Evolutionary conservation across 2,329 filamentous ascomycete species (phyloP), one percentile per base, ranked within the genome.

Genomic region (Phialophora verrucosa): DNA sequence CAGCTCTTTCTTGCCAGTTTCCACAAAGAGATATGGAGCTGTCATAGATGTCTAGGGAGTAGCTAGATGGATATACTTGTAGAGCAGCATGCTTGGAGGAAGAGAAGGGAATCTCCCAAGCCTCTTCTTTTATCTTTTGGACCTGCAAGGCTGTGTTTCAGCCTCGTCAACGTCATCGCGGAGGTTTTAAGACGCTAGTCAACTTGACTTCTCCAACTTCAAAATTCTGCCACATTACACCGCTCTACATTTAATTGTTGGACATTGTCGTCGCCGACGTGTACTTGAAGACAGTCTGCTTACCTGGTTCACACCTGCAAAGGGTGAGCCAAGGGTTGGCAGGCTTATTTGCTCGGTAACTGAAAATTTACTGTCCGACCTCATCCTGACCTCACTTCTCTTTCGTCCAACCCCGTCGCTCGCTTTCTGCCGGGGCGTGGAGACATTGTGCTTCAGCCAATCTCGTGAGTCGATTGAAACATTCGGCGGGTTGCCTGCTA

Each of bases 401-500:
- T 51, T 31, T 29, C 32, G 4, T 11, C 25, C 53, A 50, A 58
- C 38, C 54, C 31, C 44, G 50, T 59, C 58, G 58, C 27, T 29
- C 31, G 54, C 12, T 44, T 49, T 35, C 55, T 38, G 25, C 49
- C 35, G 56, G 29, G 42, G 50, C 27, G 51, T 42, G 59, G 35
- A 54, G 58, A 61, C 63, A 56, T 17, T 27, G 14, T 51, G 14
- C 29, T 20, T 47, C 38, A 42, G 20, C 58, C 58, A 65, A 61
- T 65, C 58, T 62, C 20, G 63, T 65, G 29, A 65, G 64, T 66
- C 59, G 31, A 60, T 47, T 25, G 10, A 38, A 17, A 51, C 42
- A n/a, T n/a, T 27, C 8, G 38, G 6, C 4, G 38, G 49, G 62
- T 53, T 59, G 62, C 49, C 54, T 59, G 32, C 65, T 67, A 54